Base-by-base conservation (phyloP, 1,139 yeast genomes). In the Spathaspora sp. region DNA sequence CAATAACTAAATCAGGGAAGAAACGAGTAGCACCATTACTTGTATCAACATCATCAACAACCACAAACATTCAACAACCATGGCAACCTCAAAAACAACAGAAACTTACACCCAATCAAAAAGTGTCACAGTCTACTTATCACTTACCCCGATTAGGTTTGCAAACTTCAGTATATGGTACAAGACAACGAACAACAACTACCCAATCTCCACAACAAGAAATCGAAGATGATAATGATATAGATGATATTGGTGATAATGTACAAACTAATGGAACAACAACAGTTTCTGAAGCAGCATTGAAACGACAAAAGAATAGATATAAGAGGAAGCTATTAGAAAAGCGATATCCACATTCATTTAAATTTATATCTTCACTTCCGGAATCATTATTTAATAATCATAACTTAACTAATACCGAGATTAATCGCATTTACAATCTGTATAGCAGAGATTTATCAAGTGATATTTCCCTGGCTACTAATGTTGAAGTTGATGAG, bases 21-120 rank as follows among this genome's bases (percentile, higher is more conserved):
- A 90, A 90, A 56, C 71, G 97, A 52, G 93, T 93, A 2, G 82
- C 96, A 0, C 98, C 99, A 0, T 75, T 84, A 45, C 68, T 91
- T n/a, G 77, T 91, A 1, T 80, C 91, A 0, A 63, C 79, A 1
- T 68, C 82, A 1, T 56, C 74, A 10, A 56, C 70, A 4, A 51
- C 66, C 16, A 29, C 47, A 18, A 36, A 46, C 9, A 25, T 42
- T 4, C 44, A 27, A 39, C 43, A 20, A 36, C 44, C 9, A 41
- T 34, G 7, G 29, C 49, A n/a, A 24, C 41, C 45, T 9, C 42
- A 48, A 36, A 5, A 45, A 23, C 29, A 46, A 16, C 44, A 44
- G 33, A 47, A 45, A 38, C 42, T 43, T 17, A 31, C 43, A 29
- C 42, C 56, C 43, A 40, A 56, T 44, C 55, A 69, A 7, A 65